Conservation (phyloP, 2,329 filamentous ascomycete genomes). For the Thielaviopsis ethacetica region DNA sequence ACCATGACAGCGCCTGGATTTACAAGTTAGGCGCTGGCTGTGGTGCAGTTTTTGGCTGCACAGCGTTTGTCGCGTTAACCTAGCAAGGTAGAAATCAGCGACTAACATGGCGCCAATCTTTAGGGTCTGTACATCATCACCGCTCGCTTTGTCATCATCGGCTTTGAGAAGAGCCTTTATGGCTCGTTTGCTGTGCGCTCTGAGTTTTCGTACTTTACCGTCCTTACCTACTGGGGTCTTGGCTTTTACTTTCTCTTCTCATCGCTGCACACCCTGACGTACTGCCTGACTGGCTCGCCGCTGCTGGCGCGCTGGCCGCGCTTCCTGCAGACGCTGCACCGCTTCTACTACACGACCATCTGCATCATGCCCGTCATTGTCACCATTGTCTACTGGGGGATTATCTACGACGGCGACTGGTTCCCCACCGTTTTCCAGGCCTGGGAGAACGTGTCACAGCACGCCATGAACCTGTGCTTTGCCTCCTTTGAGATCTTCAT, state of each 20-base stretch:
- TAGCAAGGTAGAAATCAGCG: not conserved
- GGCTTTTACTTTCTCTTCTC: conserved; percentile 61
- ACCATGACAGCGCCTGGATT: not conserved
- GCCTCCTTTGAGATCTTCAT: conserved; percentile 61
- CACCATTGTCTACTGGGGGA: conserved; percentile 52
- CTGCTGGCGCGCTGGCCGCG: conserved; percentile 45
- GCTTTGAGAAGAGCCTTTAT: conserved; percentile 35
- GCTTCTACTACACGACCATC: conserved; percentile 45
- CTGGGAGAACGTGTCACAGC: conserved; percentile 56
- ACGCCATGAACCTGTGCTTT: conserved; percentile 57
- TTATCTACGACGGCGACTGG: conserved; percentile 38
- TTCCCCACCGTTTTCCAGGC: conserved; percentile 32
- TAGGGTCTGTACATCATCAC: conserved; percentile 52
- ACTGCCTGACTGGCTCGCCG: conserved; percentile 36
- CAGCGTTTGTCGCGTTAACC: not conserved
- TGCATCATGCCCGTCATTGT: conserved; percentile 52
- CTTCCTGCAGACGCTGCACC: conserved; percentile 46
- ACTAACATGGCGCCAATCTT: not conserved
- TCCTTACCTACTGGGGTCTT: conserved; percentile 67
- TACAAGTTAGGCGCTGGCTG: not conserved
- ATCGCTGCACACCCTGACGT: conserved; percentile 51
- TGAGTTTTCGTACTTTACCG: conserved; percentile 69
- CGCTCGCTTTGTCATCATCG: conserved; percentile 53
- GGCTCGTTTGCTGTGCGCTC: conserved; percentile 28
- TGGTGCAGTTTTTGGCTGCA: not conserved